phyloP scores from a whole-genome alignment of 2,329 filamentous ascomycete species.

The Fusarium tanahbumbuense region DNA sequence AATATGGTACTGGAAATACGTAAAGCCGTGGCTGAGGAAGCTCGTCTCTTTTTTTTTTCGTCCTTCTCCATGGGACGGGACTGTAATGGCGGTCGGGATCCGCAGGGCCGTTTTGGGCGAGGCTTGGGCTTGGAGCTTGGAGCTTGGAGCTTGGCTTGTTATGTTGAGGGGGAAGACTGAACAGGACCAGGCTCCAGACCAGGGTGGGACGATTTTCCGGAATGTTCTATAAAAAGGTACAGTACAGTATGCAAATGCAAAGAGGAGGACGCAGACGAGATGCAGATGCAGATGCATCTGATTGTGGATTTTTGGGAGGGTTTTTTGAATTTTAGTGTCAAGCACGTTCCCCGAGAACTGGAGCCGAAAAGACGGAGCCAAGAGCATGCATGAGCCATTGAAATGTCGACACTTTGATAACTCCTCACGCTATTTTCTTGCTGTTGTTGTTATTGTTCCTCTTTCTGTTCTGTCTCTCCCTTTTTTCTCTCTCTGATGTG shows the following conservation, averaged over 20 bases:
- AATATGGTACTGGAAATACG: neutral
- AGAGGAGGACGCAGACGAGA: slow-evolving; percentile 22
- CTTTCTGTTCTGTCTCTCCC: slow-evolving; percentile 1
- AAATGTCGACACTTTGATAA: slow-evolving; percentile 12
- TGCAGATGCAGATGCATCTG: slow-evolving; percentile 5
- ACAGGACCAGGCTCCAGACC: slow-evolving; percentile 7
- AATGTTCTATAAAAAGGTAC: slow-evolving; percentile 42
- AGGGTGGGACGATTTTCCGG: slow-evolving; percentile 38
- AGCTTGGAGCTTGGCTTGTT: neutral
- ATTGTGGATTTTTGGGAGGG: neutral
- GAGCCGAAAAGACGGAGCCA: slow-evolving; percentile 11
- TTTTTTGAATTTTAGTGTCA: neutral
- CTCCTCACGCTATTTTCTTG: slow-evolving; percentile 1
- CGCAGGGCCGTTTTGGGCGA: slow-evolving; percentile 14
- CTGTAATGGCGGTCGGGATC: slow-evolving; percentile 1
- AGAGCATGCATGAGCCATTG: slow-evolving; percentile 16
- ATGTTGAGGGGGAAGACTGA: neutral
- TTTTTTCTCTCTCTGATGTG: slow-evolving; percentile 17
- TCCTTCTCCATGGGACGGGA: too few relatives aligned
- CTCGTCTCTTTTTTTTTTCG: neutral
- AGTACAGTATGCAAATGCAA: slow-evolving; percentile 13
- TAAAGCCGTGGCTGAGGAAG: neutral
- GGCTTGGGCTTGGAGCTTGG: neutral
- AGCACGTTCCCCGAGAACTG: slow-evolving; percentile 16
- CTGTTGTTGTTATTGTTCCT: neutral